Conservation (phyloP, 208 protist genomes). For the Dictyostelium gargantuum region DNA sequence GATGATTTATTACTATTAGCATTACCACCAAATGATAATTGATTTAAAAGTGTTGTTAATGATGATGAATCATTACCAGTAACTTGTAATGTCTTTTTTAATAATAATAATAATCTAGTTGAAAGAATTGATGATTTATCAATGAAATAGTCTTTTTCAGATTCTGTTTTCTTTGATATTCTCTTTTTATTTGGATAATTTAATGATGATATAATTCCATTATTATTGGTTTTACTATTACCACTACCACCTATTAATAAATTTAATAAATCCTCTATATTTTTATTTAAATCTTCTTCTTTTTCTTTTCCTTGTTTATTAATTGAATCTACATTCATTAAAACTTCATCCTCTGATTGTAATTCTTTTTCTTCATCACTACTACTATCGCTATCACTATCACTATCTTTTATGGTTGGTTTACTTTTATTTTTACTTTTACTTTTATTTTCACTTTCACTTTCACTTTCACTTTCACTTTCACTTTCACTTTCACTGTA, state of each 20-base stretch:
- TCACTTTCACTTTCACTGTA: neutral
- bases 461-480: neutral
- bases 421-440: neutral
- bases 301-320: neutral
- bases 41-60: slow-evolving; percentile 23
- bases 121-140: slow-evolving; percentile 16
- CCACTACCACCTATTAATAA: neutral
- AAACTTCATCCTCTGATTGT: neutral
- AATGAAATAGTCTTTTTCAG: slow-evolving; percentile 29
- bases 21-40: slow-evolving; percentile 22
- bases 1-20: neutral
- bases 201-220: neutral
- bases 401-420: neutral
- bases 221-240: neutral
- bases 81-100: neutral
- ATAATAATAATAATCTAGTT: slow-evolving; percentile 25
- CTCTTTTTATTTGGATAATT: neutral
- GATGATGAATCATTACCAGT: neutral
- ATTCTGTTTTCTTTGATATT: neutral
- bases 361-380: neutral
- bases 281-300: neutral
- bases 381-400: neutral
- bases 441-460: neutral
- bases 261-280: neutral
- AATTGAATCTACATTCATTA: neutral